These are phyloP conservation scores for Aspergillus sp. DNA, from an alignment of 2,329 filamentous ascomycete species.

Conservation along the genomic window DNA sequence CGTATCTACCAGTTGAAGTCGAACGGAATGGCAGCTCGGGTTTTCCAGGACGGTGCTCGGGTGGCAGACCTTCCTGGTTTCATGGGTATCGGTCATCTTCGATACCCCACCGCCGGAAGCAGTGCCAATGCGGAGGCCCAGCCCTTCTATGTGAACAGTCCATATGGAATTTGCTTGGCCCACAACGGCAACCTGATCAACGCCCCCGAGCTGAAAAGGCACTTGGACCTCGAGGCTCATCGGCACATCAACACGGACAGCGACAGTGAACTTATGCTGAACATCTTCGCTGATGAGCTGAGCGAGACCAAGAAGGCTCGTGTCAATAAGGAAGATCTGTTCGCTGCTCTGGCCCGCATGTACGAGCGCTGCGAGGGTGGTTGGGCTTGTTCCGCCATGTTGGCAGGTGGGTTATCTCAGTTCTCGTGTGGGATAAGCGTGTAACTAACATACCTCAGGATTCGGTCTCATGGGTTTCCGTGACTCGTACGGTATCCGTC, in stretches of 20 bases:
- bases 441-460: constrained; percentile 41
- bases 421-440: neutral
- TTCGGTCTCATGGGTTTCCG: constrained; percentile 79
- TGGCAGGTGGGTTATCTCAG: constrained; percentile 57
- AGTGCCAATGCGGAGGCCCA: constrained; percentile 82
- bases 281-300: constrained; percentile 81
- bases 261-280: constrained; percentile 84
- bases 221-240: constrained; percentile 74
- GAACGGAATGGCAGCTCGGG: constrained; percentile 80
- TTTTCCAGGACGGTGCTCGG: constrained; percentile 77
- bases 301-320: constrained; percentile 78
- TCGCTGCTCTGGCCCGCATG: constrained; percentile 68
- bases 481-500: constrained; percentile 78
- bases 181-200: constrained; percentile 92
- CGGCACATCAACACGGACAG: constrained; percentile 89
- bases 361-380: constrained; percentile 72
- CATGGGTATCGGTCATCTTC: constrained; percentile 82
- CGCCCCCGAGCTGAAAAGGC: constrained; percentile 65
- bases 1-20: constrained; percentile 88
- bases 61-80: constrained; percentile 75
- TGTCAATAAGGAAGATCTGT: constrained; percentile 75
- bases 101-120: constrained; percentile 87
- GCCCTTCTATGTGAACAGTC: constrained; percentile 88
- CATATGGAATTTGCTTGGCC: constrained; percentile 76
- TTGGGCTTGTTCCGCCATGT: constrained; percentile 78